Base-by-base conservation (phyloP, 2,329 filamentous ascomycete species). In the Sphaerulina populicola region DNA sequence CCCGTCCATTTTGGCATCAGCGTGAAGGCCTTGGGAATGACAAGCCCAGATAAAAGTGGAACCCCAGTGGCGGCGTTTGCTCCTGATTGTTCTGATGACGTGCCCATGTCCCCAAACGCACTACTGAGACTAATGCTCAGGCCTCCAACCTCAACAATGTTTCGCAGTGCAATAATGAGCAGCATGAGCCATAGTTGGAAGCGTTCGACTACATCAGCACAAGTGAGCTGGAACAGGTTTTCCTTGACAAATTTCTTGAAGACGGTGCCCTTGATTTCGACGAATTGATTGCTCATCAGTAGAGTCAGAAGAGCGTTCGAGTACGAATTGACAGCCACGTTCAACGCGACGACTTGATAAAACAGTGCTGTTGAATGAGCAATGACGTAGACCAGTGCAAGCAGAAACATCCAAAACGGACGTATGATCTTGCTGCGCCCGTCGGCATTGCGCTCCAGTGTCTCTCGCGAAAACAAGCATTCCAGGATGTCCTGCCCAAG, bases 241-340 rank as follows among this genome's bases (percentile, higher is more conserved):
- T 98, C 93, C 68, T 96, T 97, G 63, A 98, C 93, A 57, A 97
- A 94, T 54, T 91, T 93, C 73, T 98, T 97, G 75, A 98, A 98
- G 0, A 98, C 94, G 0, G 90, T 94, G 54, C 88, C 88, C 66
- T 98, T 98, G 75, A 98, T 95, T 71, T 98, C 93, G 39, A 98
- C 93, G 63, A 98, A 98, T 65, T 98, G 94, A 65, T 97, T 98
- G 6, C 90, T 96, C 66, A 98, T 81, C 1, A 98, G 76, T 0
- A 98, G 78, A 0, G 93, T 96, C 31, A 98, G 76, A 4, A 98
- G 75, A 0, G 93, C 91, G 64, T 98, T 98, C 0, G 90, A 96
- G 69, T 98, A 98, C 0, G 91, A 96, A 69, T 98, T 98, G 61
- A 98, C 91, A 0, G 93, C 93, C 3, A 98, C 94, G 57, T 98